Evolutionary conservation across 495 filamentous ascomycete species (phyloP), one percentile per base, ranked within the genome.

Genomic region (Paragyromitra xinjiangensis): DNA sequence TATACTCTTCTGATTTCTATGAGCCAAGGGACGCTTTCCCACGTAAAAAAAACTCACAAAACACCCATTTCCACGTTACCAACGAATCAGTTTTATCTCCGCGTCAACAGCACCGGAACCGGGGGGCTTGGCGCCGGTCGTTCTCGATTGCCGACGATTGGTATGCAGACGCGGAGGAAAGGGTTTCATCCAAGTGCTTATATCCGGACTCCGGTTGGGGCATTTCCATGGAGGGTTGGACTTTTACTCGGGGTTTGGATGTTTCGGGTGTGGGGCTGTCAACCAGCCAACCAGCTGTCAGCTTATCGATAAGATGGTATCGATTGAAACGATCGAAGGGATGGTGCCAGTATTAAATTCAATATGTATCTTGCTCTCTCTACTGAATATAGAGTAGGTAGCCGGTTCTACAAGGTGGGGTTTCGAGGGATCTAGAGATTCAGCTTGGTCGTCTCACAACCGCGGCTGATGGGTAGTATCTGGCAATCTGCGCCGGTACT

Each of bases 181-280:
- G 61, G 34, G 11, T 42, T 39, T 40, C n/a, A 39, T n/a, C 14
- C 12, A 44, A 29, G 61, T 44, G 11, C 42, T 66, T 50, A 66
- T 66, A n/a, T 66, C 63, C 63, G 63, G 40, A 24, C 62, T 45
- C 62, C 62, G 59, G 59, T 40, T 63, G 59, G 26, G 22, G 11
- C 12, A 48, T 64, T 64, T 26, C 22, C 62, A 3, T 45, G 62
- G 6, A n/a, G 58, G 14, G 3, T 26, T 48, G 39, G n/a, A 16
- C 8, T 48, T 45, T 64, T 65, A 65, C 63, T 50, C 63, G 63
- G 63, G 39, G 63, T 65, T 48, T 66, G 63, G 26, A 19, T 14
- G 29, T 40, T 0, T 7, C 14, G 2, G 29, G 29, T 3, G 29
- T 11, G 12, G 11, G 44, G 8, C 8, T 45, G 6, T 1, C 11